A percentile compares a stretch with the other conserved stretches of the same genome.
Evolutionary conservation across 192 early-diverging fungal genomes (phyloP).

Genomic region (Linnemannia exigua): DNA sequence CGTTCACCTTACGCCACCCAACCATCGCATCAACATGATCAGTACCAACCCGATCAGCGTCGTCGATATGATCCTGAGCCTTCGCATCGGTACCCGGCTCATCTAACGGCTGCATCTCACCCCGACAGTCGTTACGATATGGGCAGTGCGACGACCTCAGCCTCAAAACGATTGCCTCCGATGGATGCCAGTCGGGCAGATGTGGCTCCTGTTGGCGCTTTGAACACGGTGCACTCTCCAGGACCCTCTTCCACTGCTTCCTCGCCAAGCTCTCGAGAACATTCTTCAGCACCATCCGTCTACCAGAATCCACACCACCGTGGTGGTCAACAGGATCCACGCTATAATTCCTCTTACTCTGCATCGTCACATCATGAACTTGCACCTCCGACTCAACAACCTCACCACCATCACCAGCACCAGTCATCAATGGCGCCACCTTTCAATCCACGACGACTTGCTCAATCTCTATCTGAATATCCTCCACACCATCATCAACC

Average conservation of each 20-base stretch:
- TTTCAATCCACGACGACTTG: neutral
- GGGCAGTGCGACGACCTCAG: conserved; percentile 1
- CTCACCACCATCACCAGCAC: neutral
- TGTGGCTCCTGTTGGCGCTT: neutral
- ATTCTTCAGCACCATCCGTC: neutral
- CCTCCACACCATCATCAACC: neutral
- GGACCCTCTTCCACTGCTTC: conserved; percentile 33
- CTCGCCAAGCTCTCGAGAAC: conserved; percentile 30
- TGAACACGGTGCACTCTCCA: conserved; percentile 16
- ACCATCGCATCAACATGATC: neutral
- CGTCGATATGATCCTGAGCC: neutral
- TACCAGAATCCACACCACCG: conserved; percentile 17
- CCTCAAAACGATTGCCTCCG: neutral
- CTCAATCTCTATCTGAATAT: neutral
- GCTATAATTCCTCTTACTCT: neutral
- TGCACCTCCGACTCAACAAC: neutral
- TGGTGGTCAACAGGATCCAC: conserved; percentile 2
- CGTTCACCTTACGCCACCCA: neutral
- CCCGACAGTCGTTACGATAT: neutral
- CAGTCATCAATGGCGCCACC: neutral
- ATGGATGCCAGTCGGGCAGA: neutral
- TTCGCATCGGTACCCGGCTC: neutral
- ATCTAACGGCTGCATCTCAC: neutral
- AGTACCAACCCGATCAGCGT: neutral
- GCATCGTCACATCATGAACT: neutral